Conservation (phyloP, 2,329 filamentous ascomycete genomes). For the Allantophomopsis lycopodina region DNA sequence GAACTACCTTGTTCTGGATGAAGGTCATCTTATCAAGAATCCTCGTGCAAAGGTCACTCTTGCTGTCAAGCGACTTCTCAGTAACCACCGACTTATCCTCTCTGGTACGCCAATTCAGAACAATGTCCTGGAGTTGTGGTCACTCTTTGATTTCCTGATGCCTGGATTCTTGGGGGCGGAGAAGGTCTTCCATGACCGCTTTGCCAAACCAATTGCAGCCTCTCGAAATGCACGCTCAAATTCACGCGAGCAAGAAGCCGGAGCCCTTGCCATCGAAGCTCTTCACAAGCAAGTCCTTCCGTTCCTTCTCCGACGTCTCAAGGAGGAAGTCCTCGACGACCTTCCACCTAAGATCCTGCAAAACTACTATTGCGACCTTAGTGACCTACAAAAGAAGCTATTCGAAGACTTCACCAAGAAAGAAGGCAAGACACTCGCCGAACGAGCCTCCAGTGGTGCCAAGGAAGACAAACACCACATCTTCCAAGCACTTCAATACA, state of each 20-base stretch:
- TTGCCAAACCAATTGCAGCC: conserved; percentile 81
- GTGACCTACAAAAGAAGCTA: conserved; percentile 83
- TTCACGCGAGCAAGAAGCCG: conserved; percentile 95
- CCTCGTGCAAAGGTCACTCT: conserved; percentile 91
- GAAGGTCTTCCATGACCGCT: conserved; percentile 85
- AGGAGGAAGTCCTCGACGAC: conserved; percentile 94
- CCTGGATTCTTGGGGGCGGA: conserved; percentile 92
- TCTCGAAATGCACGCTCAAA: conserved; percentile 95
- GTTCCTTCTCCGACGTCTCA: conserved; percentile 88
- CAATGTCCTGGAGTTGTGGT: conserved; percentile 95
- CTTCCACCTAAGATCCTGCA: conserved; percentile 96
- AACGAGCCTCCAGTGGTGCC: conserved; percentile 72
- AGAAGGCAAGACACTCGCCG: conserved; percentile 75
- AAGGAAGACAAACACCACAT: conserved; percentile 96
- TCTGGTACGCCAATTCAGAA: conserved; percentile 97
- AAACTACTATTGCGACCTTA: conserved; percentile 98
- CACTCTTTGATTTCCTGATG: conserved; percentile 97
- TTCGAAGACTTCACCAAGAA: conserved; percentile 96
- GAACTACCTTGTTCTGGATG: conserved; percentile 96
- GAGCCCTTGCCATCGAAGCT: conserved; percentile 92
- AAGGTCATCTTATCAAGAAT: conserved; percentile 98
- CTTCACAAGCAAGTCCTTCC: conserved; percentile 95
- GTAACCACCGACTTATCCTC: conserved; percentile 90
- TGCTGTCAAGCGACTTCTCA: conserved; percentile 77
- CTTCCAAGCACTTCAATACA: conserved; percentile 97